These are phyloP conservation scores for Thielaviopsis punctulata DNA, from an alignment of 2,329 filamentous ascomycete species.

Conservation along the genomic window DNA sequence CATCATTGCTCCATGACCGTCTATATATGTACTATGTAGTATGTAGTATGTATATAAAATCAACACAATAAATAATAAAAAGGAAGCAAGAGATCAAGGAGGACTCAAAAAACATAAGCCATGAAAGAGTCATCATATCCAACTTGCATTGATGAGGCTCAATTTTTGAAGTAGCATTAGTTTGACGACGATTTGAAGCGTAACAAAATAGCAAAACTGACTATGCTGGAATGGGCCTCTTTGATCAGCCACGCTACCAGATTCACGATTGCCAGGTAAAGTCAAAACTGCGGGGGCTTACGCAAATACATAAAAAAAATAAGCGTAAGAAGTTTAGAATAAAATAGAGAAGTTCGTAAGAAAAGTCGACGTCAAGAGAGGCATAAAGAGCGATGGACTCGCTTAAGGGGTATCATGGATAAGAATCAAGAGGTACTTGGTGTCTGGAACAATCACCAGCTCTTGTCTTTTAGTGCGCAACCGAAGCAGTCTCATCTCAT, in stretches of 20 bases:
- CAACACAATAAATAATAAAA: too few relatives aligned
- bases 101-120: neutral
- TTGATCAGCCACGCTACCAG: neutral
- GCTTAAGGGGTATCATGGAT: constrained; percentile 66
- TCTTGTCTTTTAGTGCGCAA: constrained; percentile 74
- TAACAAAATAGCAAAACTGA: neutral
- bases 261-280: neutral
- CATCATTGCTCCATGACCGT: neutral
- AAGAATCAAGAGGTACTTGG: constrained; percentile 62
- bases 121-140: too few relatives aligned
- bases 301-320: neutral
- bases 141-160: neutral
- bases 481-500: constrained; percentile 60
- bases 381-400: constrained; percentile 19
- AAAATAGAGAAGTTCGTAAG: too few relatives aligned
- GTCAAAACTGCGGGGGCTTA: neutral
- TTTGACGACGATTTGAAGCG: neutral
- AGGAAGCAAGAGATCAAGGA: neutral
- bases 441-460: constrained; percentile 65
- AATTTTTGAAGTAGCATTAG: neutral
- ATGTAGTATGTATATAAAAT: too few relatives aligned
- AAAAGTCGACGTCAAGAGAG: too few relatives aligned
- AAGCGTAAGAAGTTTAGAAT: neutral
- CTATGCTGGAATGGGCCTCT: neutral
- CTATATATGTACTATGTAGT: too few relatives aligned